Conservation (phyloP, 345 rosid genomes). For the Raphanus sativus region DNA sequence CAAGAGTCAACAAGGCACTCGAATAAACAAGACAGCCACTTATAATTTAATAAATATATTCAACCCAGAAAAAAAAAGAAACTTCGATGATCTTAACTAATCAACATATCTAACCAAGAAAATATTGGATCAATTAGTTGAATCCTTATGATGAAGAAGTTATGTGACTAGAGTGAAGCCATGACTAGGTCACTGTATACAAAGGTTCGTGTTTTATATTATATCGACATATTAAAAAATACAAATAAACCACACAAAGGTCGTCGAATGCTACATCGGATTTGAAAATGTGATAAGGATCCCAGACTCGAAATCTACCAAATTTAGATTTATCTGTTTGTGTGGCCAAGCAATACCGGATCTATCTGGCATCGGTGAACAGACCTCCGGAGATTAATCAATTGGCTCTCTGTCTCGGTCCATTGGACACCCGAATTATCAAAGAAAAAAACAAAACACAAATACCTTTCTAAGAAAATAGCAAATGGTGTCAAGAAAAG, state of each 20-base stretch:
- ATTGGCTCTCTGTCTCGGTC: too few species aligned
- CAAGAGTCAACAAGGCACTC: not conserved
- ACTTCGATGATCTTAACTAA: not conserved
- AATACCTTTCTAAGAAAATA: slow-evolving; percentile 67
- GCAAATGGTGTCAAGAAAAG: slow-evolving; percentile 67
- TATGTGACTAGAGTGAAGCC: not conserved
- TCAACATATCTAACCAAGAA: not conserved
- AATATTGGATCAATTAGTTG: not conserved
- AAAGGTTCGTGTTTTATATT: not conserved
- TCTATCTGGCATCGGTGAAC: too few species aligned
- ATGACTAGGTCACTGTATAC: not conserved
- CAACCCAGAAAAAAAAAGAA: not conserved
- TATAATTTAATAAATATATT: not conserved
- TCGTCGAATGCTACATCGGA: too few species aligned
- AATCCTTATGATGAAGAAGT: not conserved
- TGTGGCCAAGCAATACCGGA: too few species aligned
- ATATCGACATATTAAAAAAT: not conserved
- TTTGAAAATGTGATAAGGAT: too few species aligned
- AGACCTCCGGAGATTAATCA: too few species aligned
- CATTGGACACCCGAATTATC: too few species aligned
- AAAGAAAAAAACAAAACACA: not conserved
- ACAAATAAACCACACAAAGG: too few species aligned
- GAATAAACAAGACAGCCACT: not conserved
- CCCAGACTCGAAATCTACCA: too few species aligned
- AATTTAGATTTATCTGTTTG: too few species aligned